phyloP scores from a whole-genome alignment of 2,329 filamentous ascomycete species.

The Ophiostoma triangulosporum region DNA sequence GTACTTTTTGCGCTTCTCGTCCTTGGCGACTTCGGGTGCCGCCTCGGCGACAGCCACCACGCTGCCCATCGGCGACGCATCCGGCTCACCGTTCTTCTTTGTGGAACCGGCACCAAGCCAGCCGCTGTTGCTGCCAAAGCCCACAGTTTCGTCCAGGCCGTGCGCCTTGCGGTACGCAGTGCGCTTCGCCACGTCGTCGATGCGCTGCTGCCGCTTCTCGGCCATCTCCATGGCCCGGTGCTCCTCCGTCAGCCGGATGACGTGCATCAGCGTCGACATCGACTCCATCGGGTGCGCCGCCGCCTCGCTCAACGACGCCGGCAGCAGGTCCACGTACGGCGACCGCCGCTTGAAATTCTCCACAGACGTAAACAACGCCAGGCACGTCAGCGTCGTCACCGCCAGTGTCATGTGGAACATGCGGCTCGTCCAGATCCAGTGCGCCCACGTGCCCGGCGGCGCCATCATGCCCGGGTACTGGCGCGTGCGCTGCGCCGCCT shows the following conservation, averaged over 20 bases:
- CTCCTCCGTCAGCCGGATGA: slow-evolving; percentile 63
- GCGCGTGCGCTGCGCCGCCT: slow-evolving; percentile 49
- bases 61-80: slow-evolving; percentile 17
- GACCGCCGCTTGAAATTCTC: slow-evolving; percentile 69
- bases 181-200: slow-evolving; percentile 82
- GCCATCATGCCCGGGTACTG: slow-evolving; percentile 86
- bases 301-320: slow-evolving; percentile 49
- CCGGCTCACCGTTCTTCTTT: slow-evolving; percentile 16
- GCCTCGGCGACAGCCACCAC: not conserved
- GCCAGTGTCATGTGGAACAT: slow-evolving; percentile 71
- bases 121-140: slow-evolving; percentile 24
- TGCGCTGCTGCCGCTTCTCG: slow-evolving; percentile 57
- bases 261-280: slow-evolving; percentile 49
- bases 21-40: slow-evolving; percentile 35
- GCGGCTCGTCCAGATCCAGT: slow-evolving; percentile 72
- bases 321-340: slow-evolving; percentile 67
- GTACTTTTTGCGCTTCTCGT: slow-evolving; percentile 63
- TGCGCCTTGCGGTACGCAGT: slow-evolving; percentile 75
- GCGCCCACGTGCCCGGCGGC: slow-evolving; percentile 63
- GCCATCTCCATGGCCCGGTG: slow-evolving; percentile 54
- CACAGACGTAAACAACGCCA: slow-evolving; percentile 59
- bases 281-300: slow-evolving; percentile 57
- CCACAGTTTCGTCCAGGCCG: slow-evolving; percentile 54
- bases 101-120: slow-evolving; percentile 11
- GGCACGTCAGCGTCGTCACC: slow-evolving; percentile 40